Percentiles rank a stretch among this genome's conserved stretches.
phyloP scores from a whole-genome alignment of 306 rosid species.

The Delonix regia region DNA sequence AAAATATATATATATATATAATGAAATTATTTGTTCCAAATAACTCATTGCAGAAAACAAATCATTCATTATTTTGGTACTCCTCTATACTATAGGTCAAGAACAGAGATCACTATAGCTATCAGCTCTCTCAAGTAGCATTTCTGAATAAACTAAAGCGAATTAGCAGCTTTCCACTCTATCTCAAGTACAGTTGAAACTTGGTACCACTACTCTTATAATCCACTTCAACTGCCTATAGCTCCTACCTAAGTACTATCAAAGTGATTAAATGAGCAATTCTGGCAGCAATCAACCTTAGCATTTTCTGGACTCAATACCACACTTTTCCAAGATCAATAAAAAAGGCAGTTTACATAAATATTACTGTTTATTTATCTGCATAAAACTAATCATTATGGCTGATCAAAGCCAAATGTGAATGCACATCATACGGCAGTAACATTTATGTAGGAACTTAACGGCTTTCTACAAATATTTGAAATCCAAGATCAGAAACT shows the following conservation, averaged over 20 bases:
- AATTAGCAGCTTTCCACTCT: neutral
- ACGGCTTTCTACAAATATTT: neutral
- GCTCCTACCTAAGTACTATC: neutral
- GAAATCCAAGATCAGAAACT: too few species aligned
- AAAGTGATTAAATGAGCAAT: neutral
- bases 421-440: neutral
- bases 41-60: neutral
- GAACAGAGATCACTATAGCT: too few species aligned
- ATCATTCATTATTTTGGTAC: neutral
- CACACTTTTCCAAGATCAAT: neutral
- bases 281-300: neutral
- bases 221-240: neutral
- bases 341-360: neutral
- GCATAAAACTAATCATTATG: neutral
- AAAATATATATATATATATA: neutral
- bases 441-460: neutral
- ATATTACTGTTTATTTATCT: neutral
- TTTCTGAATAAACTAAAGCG: neutral
- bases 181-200: slow-evolving; percentile 12
- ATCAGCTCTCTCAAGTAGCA: neutral
- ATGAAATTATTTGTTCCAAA: neutral
- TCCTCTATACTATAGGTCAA: neutral
- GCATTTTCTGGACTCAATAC: neutral
- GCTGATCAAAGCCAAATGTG: neutral
- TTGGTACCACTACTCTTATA: neutral